Evolutionary conservation across 257 asterid genomes (phyloP).

Genomic region (Nicotiana paniculata): DNA sequence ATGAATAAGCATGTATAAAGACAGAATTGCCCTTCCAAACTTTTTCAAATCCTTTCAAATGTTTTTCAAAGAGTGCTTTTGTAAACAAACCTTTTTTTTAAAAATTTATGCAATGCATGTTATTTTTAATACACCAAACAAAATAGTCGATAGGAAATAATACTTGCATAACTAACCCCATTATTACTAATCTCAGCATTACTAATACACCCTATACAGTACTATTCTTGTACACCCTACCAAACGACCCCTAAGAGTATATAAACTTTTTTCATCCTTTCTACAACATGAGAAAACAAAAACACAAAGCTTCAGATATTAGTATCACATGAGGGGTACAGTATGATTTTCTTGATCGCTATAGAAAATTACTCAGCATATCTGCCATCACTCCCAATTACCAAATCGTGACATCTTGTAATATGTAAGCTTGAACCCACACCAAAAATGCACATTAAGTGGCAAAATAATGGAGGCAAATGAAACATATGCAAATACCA

Average conservation of each 20-base stretch:
- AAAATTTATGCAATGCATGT: too few relatives aligned
- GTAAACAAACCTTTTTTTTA: too few relatives aligned
- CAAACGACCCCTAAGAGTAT: neutral
- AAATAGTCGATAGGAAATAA: too few relatives aligned
- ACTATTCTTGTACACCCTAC: too few relatives aligned
- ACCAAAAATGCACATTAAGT: neutral
- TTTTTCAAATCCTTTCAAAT: too few relatives aligned
- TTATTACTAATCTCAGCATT: too few relatives aligned
- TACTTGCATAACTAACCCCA: too few relatives aligned
- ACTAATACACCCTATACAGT: too few relatives aligned
- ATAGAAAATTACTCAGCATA: neutral
- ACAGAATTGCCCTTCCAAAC: too few relatives aligned
- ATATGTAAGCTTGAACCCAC: neutral
- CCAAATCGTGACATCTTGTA: neutral
- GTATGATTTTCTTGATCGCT: neutral
- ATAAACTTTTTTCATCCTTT: neutral
- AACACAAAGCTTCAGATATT: neutral
- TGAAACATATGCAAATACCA: neutral
- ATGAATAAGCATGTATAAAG: too few relatives aligned
- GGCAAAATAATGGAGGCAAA: neutral
- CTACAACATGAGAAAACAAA: neutral
- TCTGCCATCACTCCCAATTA: neutral
- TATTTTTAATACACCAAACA: too few relatives aligned
- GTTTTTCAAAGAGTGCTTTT: too few relatives aligned
- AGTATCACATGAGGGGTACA: neutral